Evolutionary conservation across 306 rosid species (phyloP).

Genomic region (Cucurbita argyrosperma): DNA sequence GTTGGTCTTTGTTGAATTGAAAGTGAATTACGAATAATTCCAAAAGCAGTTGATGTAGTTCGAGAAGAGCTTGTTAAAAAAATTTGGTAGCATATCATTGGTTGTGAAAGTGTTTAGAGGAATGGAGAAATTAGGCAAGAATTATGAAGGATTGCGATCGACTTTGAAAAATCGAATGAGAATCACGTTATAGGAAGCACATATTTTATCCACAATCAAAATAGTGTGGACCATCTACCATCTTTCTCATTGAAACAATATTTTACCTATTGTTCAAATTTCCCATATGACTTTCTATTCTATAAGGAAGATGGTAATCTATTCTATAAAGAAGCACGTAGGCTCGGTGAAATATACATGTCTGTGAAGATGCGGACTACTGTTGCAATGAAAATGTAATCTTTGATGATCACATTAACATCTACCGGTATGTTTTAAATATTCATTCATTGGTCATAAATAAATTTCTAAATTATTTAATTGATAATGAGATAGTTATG

Average conservation of each 20-base stretch:
- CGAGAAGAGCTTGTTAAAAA: conserved; percentile 1
- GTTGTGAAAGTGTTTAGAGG: conserved; percentile 13
- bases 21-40: background rate
- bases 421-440: background rate
- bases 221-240: conserved; percentile 3
- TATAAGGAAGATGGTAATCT: background rate
- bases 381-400: background rate
- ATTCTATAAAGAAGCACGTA: background rate
- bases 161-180: background rate
- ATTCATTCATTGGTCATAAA: too few species aligned
- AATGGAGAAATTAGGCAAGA: background rate
- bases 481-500: background rate
- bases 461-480: background rate
- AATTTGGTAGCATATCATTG: conserved; percentile 9
- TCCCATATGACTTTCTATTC: background rate
- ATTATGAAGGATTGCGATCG: background rate
- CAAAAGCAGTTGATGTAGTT: background rate
- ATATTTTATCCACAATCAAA: background rate
- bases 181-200: background rate
- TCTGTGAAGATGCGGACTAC: background rate
- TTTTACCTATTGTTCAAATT: conserved; percentile 12
- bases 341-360: background rate
- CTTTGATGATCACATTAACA: background rate
- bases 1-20: conserved; percentile 5
- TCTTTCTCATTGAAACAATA: conserved; percentile 3